Evolutionary conservation across 352 stramenopile genomes (phyloP).

Genomic region (Vaucheria bursata): DNA sequence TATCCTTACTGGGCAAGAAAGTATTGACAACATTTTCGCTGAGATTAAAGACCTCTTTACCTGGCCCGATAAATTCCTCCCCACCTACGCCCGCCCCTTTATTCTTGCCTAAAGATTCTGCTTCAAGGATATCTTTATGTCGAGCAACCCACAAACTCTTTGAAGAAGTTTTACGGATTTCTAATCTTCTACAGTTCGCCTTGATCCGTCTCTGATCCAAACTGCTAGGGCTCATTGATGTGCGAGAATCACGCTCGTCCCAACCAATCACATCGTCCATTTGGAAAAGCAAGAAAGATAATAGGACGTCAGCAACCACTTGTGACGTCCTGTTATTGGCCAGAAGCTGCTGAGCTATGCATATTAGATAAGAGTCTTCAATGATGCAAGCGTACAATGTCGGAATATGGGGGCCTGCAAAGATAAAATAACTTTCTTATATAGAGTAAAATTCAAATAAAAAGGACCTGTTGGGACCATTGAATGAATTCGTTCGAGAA

Average conservation of each 20-base stretch:
- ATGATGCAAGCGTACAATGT: neutral
- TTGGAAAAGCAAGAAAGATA: slow-evolving; percentile 86
- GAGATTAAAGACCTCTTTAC: too few species aligned
- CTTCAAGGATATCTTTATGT: neutral
- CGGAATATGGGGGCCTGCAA: slow-evolving; percentile 56
- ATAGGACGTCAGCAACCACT: slow-evolving; percentile 84
- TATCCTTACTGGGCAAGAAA: too few species aligned
- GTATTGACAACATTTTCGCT: too few species aligned
- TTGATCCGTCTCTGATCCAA: too few species aligned
- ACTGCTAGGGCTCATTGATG: too few species aligned
- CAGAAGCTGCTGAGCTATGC: slow-evolving; percentile 86
- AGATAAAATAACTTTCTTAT: too few species aligned
- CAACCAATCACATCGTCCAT: slow-evolving; percentile 72
- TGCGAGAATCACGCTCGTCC: too few species aligned
- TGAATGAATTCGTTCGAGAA: too few species aligned
- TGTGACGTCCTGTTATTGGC: slow-evolving; percentile 79
- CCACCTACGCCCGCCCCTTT: neutral
- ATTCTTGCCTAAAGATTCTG: neutral
- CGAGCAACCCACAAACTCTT: neutral
- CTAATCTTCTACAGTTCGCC: too few species aligned
- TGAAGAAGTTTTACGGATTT: neutral
- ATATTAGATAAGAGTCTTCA: slow-evolving; percentile 80
- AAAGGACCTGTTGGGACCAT: too few species aligned
- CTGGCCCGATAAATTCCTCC: neutral
- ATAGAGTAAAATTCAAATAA: too few species aligned